Base-by-base conservation (phyloP, 768 basidiomycete species). In the Hebeloma cylindrosporum region DNA sequence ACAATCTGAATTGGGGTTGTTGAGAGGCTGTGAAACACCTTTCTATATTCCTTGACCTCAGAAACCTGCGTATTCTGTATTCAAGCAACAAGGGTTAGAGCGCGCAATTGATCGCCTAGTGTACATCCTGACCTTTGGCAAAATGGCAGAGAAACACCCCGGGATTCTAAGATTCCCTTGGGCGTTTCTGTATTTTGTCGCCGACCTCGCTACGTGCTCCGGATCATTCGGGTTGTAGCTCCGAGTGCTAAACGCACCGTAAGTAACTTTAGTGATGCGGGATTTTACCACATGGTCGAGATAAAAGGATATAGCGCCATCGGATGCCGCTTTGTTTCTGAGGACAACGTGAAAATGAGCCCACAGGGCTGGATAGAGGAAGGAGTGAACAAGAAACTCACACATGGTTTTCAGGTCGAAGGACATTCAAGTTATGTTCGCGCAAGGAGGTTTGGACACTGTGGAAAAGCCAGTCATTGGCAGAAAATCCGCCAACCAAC, bases 131-230 rank as follows among this genome's bases (percentile, higher is more conserved):
- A 58, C 58, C 35, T 57, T 63, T 1, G 58, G 66, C 5, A 54
- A 53, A 6, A 52, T 8, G 22, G 47, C 33, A 56, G 50, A n/a
- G n/a, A n/a, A n/a, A n/a, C n/a, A n/a, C n/a, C n/a, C n/a, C n/a
- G n/a, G n/a, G n/a, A n/a, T n/a, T n/a, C n/a, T n/a, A n/a, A n/a
- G n/a, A n/a, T n/a, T n/a, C n/a, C n/a, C n/a, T n/a, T n/a, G n/a
- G n/a, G n/a, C n/a, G n/a, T n/a, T n/a, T n/a, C n/a, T n/a, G n/a
- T n/a, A n/a, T n/a, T n/a, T n/a, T n/a, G n/a, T n/a, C n/a, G n/a
- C n/a, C n/a, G n/a, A n/a, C n/a, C 39, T 25, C 69, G 67, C 10
- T n/a, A 59, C 40, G 43, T 78, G 76, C 5, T 73, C 75, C 0
- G 35, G 44, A 28, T 71, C 57, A 2, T 40, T 41, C 1, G 53